Conservation (phyloP, 2,329 filamentous ascomycete species). For the Neoascochyta sp. region DNA sequence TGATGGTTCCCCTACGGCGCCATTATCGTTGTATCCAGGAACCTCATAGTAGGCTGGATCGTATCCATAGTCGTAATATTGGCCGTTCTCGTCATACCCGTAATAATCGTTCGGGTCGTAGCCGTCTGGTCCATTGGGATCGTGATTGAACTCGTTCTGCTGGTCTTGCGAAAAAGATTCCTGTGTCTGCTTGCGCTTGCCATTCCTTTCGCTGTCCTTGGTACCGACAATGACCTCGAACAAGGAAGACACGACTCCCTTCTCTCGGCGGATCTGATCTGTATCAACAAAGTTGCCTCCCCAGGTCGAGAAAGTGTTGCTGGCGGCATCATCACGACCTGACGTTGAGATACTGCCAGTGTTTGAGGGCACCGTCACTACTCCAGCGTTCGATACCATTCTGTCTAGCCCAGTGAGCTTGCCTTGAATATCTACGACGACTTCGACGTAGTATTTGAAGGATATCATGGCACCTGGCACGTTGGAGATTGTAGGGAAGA, state of each 20-base stretch:
- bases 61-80: slow-evolving; percentile 33
- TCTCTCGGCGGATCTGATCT: slow-evolving; percentile 77
- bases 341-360: slow-evolving; percentile 40
- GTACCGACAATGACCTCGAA: slow-evolving; percentile 89
- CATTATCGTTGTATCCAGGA: slow-evolving; percentile 25
- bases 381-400: slow-evolving; percentile 54
- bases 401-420: slow-evolving; percentile 74
- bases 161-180: slow-evolving; percentile 8
- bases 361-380: slow-evolving; percentile 46
- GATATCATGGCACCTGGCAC: slow-evolving; percentile 92
- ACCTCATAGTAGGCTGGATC: slow-evolving; percentile 31
- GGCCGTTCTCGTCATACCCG: slow-evolving; percentile 29
- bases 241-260: slow-evolving; percentile 81
- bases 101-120: slow-evolving; percentile 28
- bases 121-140: slow-evolving; percentile 11
- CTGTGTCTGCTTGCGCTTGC: slow-evolving; percentile 41
- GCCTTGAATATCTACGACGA: slow-evolving; percentile 87
- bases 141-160: slow-evolving; percentile 12
- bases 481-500: slow-evolving; percentile 84
- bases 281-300: slow-evolving; percentile 79
- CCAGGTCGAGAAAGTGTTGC: slow-evolving; percentile 52
- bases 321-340: slow-evolving; percentile 36
- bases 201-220: slow-evolving; percentile 63
- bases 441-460: slow-evolving; percentile 91
- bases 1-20: slow-evolving; percentile 45